A percentile compares a stretch with the other conserved stretches of the same genome.
Evolutionary conservation across 108 stramenopile genomes (phyloP).

Genomic region (Nitzschia sp.): DNA sequence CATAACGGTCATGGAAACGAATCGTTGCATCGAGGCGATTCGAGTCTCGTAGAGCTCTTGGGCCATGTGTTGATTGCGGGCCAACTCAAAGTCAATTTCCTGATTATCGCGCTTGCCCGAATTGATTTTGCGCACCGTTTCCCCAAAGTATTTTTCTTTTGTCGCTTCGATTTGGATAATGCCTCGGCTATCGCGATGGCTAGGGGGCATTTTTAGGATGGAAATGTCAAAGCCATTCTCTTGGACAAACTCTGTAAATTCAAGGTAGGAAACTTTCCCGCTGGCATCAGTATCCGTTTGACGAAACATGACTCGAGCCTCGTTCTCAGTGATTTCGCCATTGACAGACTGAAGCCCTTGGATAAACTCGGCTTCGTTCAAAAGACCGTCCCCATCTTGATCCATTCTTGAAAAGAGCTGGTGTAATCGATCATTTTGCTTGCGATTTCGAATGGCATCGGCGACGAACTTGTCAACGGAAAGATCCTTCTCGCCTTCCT

Average conservation of each 20-base stretch:
- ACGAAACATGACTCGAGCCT: constrained; percentile 39
- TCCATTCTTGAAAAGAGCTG: constrained; percentile 53
- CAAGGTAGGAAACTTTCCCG: constrained; percentile 45
- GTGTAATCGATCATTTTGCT: constrained; percentile 33
- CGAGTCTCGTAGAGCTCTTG: constrained; percentile 78
- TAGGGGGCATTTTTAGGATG: constrained; percentile 39
- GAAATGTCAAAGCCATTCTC: constrained; percentile 21
- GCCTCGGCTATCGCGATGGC: constrained; percentile 59
- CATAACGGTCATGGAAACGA: constrained; percentile 81
- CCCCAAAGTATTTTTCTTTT: constrained; percentile 70
- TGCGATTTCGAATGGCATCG: constrained; percentile 39
- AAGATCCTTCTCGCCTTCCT: background rate
- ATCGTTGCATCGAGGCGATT: constrained; percentile 77
- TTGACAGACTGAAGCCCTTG: constrained; percentile 30
- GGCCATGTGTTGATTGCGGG: constrained; percentile 50
- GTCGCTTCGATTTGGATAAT: constrained; percentile 55
- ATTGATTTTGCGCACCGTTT: constrained; percentile 52
- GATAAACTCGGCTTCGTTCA: constrained; percentile 52
- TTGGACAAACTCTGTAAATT: constrained; percentile 20
- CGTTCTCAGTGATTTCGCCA: constrained; percentile 27
- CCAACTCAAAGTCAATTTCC: constrained; percentile 48
- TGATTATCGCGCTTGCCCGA: constrained; percentile 36
- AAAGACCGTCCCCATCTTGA: constrained; percentile 40
- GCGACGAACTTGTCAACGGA: constrained; percentile 39
- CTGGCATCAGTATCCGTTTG: constrained; percentile 42